phyloP scores from a whole-genome alignment of 225 moss, liverwort and hornwort species.

The Anthoceros angustus region DNA sequence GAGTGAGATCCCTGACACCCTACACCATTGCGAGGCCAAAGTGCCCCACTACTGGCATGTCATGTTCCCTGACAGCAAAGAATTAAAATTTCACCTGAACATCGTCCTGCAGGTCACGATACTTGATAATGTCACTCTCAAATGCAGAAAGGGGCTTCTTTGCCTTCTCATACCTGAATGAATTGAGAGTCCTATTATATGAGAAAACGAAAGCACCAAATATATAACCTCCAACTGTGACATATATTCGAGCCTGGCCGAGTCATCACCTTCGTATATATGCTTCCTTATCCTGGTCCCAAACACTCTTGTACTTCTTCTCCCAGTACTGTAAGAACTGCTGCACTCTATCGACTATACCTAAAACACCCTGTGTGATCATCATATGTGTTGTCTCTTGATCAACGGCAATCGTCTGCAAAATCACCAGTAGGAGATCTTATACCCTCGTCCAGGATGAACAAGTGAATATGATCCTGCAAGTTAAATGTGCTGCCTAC shows the following conservation, averaged over 20 bases:
- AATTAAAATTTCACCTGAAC: conserved; percentile 23
- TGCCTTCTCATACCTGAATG: conserved; percentile 53
- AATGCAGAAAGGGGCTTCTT: conserved; percentile 64
- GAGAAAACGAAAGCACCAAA: background rate
- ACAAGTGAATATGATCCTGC: no score
- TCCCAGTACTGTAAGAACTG: conserved; percentile 54
- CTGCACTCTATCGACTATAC: conserved; percentile 40
- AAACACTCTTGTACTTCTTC: conserved; percentile 61
- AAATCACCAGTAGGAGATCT: background rate
- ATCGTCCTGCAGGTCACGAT: conserved; percentile 51
- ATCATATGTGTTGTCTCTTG: conserved; percentile 31
- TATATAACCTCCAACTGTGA: background rate
- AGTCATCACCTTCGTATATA: conserved; percentile 45
- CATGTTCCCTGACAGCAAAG: background rate
- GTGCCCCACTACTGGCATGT: background rate
- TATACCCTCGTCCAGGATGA: no score
- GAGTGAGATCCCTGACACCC: background rate
- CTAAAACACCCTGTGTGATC: conserved; percentile 30
- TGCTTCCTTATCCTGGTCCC: conserved; percentile 90
- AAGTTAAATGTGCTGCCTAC: background rate
- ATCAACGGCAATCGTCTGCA: conserved; percentile 47
- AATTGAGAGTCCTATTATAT: background rate
- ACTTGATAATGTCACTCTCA: conserved; percentile 56
- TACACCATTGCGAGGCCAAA: background rate
- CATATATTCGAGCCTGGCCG: background rate